These are phyloP conservation scores for Colletotrichum tropicale DNA, from an alignment of 2,329 filamentous ascomycete genomes.

Conservation along the genomic window DNA sequence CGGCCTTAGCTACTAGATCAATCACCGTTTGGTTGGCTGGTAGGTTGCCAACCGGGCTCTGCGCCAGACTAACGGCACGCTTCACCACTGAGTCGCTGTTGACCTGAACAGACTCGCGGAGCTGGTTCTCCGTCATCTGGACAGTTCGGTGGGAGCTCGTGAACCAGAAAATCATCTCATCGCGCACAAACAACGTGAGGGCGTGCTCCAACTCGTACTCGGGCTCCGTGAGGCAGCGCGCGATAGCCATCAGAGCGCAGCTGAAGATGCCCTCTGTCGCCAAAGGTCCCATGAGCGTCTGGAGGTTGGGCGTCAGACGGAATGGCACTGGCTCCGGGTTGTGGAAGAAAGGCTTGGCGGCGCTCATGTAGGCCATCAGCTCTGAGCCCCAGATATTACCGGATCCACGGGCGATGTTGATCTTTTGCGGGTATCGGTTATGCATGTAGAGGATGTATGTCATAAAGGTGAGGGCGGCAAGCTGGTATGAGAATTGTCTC, in stretches of 20 bases:
- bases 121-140: constrained; percentile 61
- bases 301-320: constrained; percentile 94
- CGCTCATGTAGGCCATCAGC: constrained; percentile 87
- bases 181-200: constrained; percentile 90
- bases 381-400: constrained; percentile 98
- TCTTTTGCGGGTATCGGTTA: constrained; percentile 93
- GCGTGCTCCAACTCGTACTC: constrained; percentile 93
- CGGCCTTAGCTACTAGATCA: constrained; percentile 89
- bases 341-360: constrained; percentile 85
- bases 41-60: constrained; percentile 77
- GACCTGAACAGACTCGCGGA: constrained; percentile 79
- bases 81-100: constrained; percentile 95
- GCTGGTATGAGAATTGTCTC: constrained; percentile 93
- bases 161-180: constrained; percentile 98
- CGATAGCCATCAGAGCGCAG: constrained; percentile 95
- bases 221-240: constrained; percentile 89
- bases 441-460: constrained; percentile 98
- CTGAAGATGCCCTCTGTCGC: constrained; percentile 96
- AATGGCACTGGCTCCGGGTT: constrained; percentile 97
- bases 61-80: constrained; percentile 83
- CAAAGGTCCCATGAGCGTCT: constrained; percentile 93
- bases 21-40: constrained; percentile 98
- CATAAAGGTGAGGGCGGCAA: constrained; percentile 95
- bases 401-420: constrained; percentile 84
- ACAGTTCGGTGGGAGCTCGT: constrained; percentile 74